Evolutionary conservation across 2,329 filamentous ascomycete species (phyloP).

Genomic region (Stemphylium vesicarium): DNA sequence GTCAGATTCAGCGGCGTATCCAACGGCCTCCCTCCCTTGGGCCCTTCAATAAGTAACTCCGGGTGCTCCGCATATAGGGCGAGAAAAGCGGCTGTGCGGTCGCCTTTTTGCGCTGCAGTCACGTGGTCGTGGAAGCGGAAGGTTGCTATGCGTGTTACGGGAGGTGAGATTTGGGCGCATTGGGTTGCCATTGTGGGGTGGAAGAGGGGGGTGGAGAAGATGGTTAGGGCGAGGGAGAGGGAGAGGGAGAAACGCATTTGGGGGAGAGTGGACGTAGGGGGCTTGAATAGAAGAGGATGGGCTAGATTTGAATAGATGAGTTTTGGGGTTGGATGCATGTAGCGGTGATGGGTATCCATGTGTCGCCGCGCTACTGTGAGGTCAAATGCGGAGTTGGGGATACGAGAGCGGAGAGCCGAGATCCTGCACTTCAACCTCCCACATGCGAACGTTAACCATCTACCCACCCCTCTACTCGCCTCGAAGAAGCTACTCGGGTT

Average conservation of each 20-base stretch:
- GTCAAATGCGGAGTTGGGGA: neutral
- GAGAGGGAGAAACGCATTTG: no score
- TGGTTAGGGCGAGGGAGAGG: no score
- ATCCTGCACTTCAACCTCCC: neutral
- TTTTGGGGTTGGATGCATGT: no score
- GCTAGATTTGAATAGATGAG: no score
- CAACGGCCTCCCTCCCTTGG: constrained; percentile 29
- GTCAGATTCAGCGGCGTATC: constrained; percentile 30
- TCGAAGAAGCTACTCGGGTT: no score
- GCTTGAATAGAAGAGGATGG: no score
- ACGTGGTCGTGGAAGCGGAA: constrained; percentile 29
- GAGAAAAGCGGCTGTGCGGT: constrained; percentile 31
- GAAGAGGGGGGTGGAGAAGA: neutral
- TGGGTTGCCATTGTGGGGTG: neutral
- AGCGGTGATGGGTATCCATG: neutral
- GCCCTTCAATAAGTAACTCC: constrained; percentile 20
- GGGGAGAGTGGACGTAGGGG: no score
- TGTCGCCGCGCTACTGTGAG: neutral
- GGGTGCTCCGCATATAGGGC: constrained; percentile 28
- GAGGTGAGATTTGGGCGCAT: neutral
- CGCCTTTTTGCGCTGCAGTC: constrained; percentile 27
- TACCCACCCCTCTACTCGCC: no score
- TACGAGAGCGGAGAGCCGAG: constrained; percentile 19
- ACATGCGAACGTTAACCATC: no score
- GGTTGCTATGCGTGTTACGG: constrained; percentile 32